Base-by-base conservation (phyloP, 768 basidiomycete genomes). In the Mycena vulgaris region DNA sequence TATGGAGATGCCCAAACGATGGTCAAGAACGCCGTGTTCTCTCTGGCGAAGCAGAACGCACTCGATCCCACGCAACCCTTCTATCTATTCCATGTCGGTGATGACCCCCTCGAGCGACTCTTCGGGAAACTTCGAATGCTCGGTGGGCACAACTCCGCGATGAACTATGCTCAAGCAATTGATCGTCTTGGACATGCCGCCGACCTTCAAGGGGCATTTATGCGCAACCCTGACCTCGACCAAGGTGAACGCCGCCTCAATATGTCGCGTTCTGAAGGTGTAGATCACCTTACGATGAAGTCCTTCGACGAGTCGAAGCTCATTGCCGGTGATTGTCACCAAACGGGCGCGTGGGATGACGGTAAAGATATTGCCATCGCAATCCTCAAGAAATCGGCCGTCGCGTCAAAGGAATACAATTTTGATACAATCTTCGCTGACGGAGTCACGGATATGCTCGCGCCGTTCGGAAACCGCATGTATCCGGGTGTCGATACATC, bases 1-100 rank as follows among this genome's bases (percentile, higher is more conserved):
- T 82, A 81, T 61, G 66, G 72, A 21, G 80, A 82, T 51, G 27
- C 72, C 0, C 78, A 80, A 63, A 73, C 75, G 23, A 78, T 78
- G 70, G 74, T 81, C 37, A 75, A 76, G 40, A 79, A 76, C 40
- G 76, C 51, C 2, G 45, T 74, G 33, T 71, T 72, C 68, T 60
- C 25, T 23, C 28, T 74, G 19, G 73, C 68, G 66, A 71, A 80
- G 27, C 78, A 79, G 42, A 63, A 75, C 59, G 6, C 59, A 13
- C 70, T 81, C 3, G 74, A 82, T 66, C 68, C 63, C 1, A 16
- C 49, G 3, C n/a, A 31, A 0, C 59, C 66, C 0, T 74, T 81
- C 42, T 76, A 71, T 59, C 56, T 80, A 13, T 76, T 67, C 30
- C 68, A 73, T 7, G 69, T 69, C 31, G 79, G 81, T 7, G 75